Conservation (phyloP, 257 asterid species). For the Plantago elongata region DNA sequence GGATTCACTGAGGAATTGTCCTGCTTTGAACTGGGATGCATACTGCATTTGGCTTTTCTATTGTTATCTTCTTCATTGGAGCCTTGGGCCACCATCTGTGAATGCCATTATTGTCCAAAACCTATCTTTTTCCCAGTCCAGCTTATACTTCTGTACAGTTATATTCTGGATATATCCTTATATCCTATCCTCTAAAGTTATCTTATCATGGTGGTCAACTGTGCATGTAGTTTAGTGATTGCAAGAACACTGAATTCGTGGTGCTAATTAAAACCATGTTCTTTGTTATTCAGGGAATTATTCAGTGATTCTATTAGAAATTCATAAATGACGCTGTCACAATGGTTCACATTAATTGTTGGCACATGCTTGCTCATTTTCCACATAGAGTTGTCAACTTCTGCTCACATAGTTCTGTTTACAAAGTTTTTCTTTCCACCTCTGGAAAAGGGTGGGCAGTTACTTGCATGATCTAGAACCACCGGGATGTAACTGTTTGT, state of each 20-base stretch:
- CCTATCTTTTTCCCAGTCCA: slow-evolving; percentile 15
- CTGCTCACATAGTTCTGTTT: slow-evolving; percentile 6
- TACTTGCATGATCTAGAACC: too few relatives aligned
- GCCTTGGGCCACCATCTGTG: slow-evolving; percentile 32
- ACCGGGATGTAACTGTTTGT: too few relatives aligned
- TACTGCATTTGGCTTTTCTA: slow-evolving; percentile 16
- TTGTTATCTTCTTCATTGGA: slow-evolving; percentile 9
- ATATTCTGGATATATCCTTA: slow-evolving; percentile 15
- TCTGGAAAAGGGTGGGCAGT: not conserved
- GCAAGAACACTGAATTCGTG: slow-evolving; percentile 14
- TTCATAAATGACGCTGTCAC: not conserved
- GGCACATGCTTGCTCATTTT: slow-evolving; percentile 6
- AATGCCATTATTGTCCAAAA: slow-evolving; percentile 3
- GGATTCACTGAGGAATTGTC: slow-evolving; percentile 20
- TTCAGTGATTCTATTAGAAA: not conserved
- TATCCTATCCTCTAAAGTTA: slow-evolving; percentile 11
- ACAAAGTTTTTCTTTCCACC: slow-evolving; percentile 4
- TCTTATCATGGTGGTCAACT: slow-evolving; percentile 16
- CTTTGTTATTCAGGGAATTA: slow-evolving; percentile 13
- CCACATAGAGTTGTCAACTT: slow-evolving; percentile 21
- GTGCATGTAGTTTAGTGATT: slow-evolving; percentile 7
- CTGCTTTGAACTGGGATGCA: slow-evolving; percentile 18
- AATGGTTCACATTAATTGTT: not conserved
- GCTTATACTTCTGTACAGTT: not conserved
- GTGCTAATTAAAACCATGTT: slow-evolving; percentile 11